Evolutionary conservation across 129 eudicot genomes (phyloP).

Genomic region (Sambucus nigra): DNA sequence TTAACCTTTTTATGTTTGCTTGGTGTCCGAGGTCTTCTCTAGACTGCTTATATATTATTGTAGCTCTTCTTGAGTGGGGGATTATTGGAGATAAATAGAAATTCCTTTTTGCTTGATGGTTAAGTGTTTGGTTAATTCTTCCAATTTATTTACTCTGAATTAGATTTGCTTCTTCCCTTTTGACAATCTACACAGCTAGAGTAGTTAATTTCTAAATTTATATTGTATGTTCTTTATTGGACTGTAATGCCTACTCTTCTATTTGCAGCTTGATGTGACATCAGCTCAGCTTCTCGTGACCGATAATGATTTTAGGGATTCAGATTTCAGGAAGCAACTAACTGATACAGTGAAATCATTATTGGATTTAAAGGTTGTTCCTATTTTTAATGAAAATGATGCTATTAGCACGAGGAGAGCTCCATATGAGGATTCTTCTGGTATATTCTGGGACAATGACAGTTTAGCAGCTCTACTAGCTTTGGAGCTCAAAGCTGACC

Average conservation of each 20-base stretch:
- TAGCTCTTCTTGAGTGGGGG: no score
- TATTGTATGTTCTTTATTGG: background rate
- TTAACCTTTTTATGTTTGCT: no score
- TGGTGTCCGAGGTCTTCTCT: no score
- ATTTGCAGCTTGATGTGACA: conserved; percentile 68
- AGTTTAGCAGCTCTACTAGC: conserved; percentile 89
- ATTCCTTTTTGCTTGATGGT: no score
- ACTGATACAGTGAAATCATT: conserved; percentile 71
- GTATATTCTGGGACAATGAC: conserved; percentile 98
- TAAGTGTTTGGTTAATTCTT: no score
- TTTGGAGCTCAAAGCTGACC: conserved; percentile 95
- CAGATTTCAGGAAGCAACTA: conserved; percentile 69
- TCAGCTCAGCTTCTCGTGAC: conserved; percentile 91
- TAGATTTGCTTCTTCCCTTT: background rate
- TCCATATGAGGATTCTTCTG: conserved; percentile 97
- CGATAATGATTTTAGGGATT: conserved; percentile 85
- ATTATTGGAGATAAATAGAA: no score
- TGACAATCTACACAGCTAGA: conserved; percentile 1
- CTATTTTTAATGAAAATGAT: conserved; percentile 86
- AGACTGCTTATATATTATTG: no score
- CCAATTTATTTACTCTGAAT: no score
- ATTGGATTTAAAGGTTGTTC: conserved; percentile 59
- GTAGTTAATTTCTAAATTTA: background rate
- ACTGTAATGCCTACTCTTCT: conserved; percentile 4
- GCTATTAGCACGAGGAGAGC: conserved; percentile 91